Conservation (phyloP, 2,329 filamentous ascomycete genomes). For the Alternaria postmessia region DNA sequence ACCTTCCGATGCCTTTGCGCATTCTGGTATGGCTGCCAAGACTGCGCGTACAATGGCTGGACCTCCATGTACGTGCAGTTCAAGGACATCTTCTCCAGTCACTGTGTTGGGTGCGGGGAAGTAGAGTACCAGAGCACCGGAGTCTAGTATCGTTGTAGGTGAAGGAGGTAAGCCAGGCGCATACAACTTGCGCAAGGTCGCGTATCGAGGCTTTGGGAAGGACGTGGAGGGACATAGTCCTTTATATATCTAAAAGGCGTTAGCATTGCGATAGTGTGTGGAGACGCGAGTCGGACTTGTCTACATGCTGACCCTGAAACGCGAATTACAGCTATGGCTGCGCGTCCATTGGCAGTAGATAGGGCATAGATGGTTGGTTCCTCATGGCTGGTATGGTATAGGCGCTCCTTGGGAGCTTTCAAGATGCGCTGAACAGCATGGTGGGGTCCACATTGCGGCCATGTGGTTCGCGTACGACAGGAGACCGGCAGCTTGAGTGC, state of each 20-base stretch:
- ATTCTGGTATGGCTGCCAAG: slow-evolving; percentile 75
- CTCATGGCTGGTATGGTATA: slow-evolving; percentile 23
- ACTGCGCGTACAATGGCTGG: slow-evolving; percentile 88
- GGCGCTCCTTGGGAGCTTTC: slow-evolving; percentile 21
- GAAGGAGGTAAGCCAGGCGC: slow-evolving; percentile 58
- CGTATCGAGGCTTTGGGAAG: slow-evolving; percentile 68
- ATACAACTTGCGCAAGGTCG: slow-evolving; percentile 77
- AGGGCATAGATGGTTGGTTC: slow-evolving; percentile 84
- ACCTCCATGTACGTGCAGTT: slow-evolving; percentile 94
- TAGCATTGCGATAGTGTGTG: neutral
- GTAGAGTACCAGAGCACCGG: slow-evolving; percentile 80
- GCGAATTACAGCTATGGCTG: slow-evolving; percentile 89
- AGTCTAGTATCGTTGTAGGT: slow-evolving; percentile 68
- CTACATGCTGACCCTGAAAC: slow-evolving; percentile 81
- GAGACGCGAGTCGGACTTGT: slow-evolving; percentile 57
- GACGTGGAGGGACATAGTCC: slow-evolving; percentile 64
- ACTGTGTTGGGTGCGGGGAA: slow-evolving; percentile 84
- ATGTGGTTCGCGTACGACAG: neutral
- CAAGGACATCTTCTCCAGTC: slow-evolving; percentile 91
- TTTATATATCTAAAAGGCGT: slow-evolving; percentile 67
- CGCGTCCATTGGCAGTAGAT: slow-evolving; percentile 83
- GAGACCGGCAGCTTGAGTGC: neutral
- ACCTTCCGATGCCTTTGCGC: slow-evolving; percentile 29
- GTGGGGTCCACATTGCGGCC: slow-evolving; percentile 7
- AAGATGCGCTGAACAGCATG: slow-evolving; percentile 20